A percentile compares a stretch with the other conserved stretches of the same genome.
phyloP scores from a whole-genome alignment of 2,329 filamentous ascomycete species.

The Tolypocladium sp. region DNA sequence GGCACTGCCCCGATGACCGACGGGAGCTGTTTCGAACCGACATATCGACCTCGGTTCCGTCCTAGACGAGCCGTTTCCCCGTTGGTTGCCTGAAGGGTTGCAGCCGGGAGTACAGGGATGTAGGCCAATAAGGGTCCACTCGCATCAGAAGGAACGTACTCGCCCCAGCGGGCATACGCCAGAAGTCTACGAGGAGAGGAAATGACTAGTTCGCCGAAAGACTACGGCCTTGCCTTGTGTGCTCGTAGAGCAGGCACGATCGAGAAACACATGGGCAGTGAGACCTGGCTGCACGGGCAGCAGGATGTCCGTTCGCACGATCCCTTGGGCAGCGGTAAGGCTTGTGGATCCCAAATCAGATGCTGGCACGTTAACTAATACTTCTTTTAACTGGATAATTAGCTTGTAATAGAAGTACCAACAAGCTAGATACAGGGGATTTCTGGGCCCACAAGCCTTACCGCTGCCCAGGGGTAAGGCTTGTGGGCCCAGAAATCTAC shows the following conservation, averaged over 20 bases:
- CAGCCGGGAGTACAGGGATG: not conserved
- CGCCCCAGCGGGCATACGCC: not conserved
- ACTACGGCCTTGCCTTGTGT: not conserved
- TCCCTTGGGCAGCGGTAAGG: no score
- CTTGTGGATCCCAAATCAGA: no score
- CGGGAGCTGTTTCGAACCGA: not conserved
- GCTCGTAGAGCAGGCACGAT: no score
- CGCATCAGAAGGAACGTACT: not conserved
- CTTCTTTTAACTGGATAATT: no score
- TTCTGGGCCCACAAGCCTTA: no score
- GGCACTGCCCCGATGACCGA: not conserved
- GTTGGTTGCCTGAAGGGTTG: not conserved
- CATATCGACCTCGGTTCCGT: not conserved
- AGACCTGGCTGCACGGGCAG: not conserved
- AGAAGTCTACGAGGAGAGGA: not conserved
- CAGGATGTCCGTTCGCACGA: not conserved
- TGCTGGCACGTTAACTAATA: no score
- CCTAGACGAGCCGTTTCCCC: not conserved
- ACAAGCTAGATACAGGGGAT: no score
- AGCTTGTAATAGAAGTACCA: no score
- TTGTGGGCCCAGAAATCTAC: no score
- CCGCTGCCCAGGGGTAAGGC: no score
- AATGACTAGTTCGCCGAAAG: not conserved
- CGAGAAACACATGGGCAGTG: not conserved
- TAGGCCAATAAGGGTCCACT: not conserved